Conservation (phyloP, 2,329 filamentous ascomycete species). For the Plenodomus biglobosus region DNA sequence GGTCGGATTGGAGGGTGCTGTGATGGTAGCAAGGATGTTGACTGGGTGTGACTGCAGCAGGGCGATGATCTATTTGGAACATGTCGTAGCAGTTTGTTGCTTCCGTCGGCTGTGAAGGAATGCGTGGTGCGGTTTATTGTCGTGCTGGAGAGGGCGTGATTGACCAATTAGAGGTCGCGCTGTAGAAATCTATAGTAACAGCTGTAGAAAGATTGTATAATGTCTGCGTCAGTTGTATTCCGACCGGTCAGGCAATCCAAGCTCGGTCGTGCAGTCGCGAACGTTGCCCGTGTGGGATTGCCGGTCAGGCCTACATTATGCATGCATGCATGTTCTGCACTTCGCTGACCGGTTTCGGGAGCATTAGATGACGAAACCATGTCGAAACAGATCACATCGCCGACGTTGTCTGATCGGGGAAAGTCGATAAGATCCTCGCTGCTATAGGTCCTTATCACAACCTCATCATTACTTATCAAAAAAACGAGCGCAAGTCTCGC, state of each 20-base stretch:
- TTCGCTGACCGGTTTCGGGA: not conserved
- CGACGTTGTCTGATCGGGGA: not conserved
- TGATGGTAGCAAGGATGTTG: too few species aligned
- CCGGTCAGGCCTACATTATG: not conserved
- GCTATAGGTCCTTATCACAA: not conserved
- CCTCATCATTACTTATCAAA: not conserved
- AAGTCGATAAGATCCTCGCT: not conserved
- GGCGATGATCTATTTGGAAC: not conserved
- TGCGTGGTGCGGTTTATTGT: not conserved
- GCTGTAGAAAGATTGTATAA: too few species aligned
- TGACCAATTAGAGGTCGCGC: too few species aligned
- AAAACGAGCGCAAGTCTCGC: too few species aligned
- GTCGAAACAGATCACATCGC: not conserved
- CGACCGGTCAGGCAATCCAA: too few species aligned
- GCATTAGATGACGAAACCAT: not conserved
- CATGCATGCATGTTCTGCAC: not conserved
- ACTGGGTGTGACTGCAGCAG: not conserved
- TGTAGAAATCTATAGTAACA: too few species aligned
- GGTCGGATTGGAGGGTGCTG: not conserved
- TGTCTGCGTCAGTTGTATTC: too few species aligned
- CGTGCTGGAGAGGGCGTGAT: too few species aligned
- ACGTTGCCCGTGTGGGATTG: not conserved
- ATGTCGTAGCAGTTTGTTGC: not conserved
- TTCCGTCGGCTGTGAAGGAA: not conserved
- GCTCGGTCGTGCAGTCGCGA: too few species aligned